A percentile compares a stretch with the other conserved stretches of the same genome.
Evolutionary conservation across 768 basidiomycete genomes (phyloP).

Genomic region (Mycena crocata): DNA sequence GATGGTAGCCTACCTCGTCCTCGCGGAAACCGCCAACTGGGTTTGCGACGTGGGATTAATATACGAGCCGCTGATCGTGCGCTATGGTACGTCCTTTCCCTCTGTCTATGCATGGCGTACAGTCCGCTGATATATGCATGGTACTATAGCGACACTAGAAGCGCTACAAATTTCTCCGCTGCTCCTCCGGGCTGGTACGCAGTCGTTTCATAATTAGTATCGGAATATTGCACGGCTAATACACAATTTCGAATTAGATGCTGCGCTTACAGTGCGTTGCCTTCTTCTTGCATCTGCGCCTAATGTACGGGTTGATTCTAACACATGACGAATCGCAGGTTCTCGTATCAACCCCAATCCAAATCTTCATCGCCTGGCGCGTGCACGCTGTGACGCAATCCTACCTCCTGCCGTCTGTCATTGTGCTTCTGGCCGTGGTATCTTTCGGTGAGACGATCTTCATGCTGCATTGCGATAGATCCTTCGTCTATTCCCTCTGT

Average conservation of each 20-base stretch:
- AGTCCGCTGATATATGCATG: background rate
- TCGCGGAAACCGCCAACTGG: slow-evolving; percentile 29
- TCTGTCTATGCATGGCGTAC: background rate
- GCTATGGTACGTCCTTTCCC: slow-evolving; percentile 17
- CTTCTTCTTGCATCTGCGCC: background rate
- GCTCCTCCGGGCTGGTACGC: slow-evolving; percentile 12
- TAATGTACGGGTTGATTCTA: no score
- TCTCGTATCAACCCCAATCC: slow-evolving; percentile 29
- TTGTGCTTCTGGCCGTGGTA: slow-evolving; percentile 1
- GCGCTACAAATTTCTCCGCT: background rate
- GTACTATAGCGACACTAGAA: background rate
- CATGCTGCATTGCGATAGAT: background rate
- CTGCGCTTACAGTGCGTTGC: slow-evolving; percentile 16
- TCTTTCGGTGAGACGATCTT: slow-evolving; percentile 4
- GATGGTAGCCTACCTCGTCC: slow-evolving; percentile 29
- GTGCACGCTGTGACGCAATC: slow-evolving; percentile 24
- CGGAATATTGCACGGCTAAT: background rate
- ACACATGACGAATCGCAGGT: no score
- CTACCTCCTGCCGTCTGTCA: slow-evolving; percentile 2
- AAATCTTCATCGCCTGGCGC: slow-evolving; percentile 36
- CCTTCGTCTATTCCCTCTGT: no score
- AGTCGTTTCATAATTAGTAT: background rate
- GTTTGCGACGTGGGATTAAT: slow-evolving; percentile 29
- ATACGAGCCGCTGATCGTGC: slow-evolving; percentile 32
- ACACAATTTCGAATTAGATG: slow-evolving; percentile 1